Evolutionary conservation across 257 asterid genomes (phyloP), one percentile per base, ranked within the genome.

Genomic region (Lycium ferocissimum): DNA sequence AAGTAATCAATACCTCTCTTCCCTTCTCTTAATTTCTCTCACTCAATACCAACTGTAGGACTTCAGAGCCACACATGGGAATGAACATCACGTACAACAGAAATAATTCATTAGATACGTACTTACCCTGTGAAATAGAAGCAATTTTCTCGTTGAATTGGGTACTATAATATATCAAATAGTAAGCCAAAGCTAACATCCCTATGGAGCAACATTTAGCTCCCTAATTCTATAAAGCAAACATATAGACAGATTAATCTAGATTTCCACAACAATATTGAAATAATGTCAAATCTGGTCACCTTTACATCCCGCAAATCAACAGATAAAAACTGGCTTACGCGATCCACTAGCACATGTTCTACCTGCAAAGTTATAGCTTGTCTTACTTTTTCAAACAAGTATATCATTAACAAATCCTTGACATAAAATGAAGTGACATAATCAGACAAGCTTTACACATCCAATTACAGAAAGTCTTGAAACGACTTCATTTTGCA

Each of bases 241-340:
- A 78, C 22, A 49, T 22, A 53, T 12, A 33, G 65, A 78, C 33
- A 53, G 47, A 47, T 49, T 75, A 26, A 4, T 75, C 81, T 49
- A 73, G 58, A 73, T 73, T 73, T 73, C 80, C 61, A 73, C 40
- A 73, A 47, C 40, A 47, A 6, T 45, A 47, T 7, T 51, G 61
- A 76, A 76, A 26, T 54, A 53, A 33, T 53, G 26, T 14, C 49
- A 78, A 76, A 51, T 22, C 11, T 7, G 65, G 59, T 51, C 90
- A 96, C 99, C 99, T 96, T 96, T 83, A 96, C 96, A 83, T 93
- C 98, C 86, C 93, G 99, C 92, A 96, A 85, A 94, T 95, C 99
- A 83, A 90, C 92, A 10, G 98, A 85, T 84, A 96, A 84, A 90
- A 96, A 94, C 83, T 95, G 96, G 86, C 93, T 88, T 87, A 96